Conservation (phyloP, 495 filamentous ascomycete species). For the Neurospora sp. region DNA sequence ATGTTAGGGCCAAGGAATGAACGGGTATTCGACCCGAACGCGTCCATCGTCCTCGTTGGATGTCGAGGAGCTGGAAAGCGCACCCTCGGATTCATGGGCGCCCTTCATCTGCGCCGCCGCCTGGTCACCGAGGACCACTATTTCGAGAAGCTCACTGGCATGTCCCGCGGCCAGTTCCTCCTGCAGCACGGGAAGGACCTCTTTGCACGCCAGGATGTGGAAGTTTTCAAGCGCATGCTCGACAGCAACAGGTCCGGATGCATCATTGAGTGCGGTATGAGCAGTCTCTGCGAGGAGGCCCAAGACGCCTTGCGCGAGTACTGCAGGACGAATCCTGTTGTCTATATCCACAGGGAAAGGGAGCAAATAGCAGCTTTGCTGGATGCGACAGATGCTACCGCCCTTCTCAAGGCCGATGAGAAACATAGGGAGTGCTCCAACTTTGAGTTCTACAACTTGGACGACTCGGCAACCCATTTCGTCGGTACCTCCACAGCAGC, state of each 20-base stretch:
- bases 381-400: slow-evolving; percentile 47
- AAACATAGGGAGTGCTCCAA: slow-evolving; percentile 60
- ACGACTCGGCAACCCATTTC: slow-evolving; percentile 21
- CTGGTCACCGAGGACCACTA: slow-evolving; percentile 63
- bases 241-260: slow-evolving; percentile 51
- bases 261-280: slow-evolving; percentile 61
- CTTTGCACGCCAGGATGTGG: slow-evolving; percentile 51
- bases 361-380: slow-evolving; percentile 54
- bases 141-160: slow-evolving; percentile 58
- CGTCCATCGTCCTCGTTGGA: slow-evolving; percentile 66
- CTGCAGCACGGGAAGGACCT: slow-evolving; percentile 47
- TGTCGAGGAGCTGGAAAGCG: slow-evolving; percentile 69
- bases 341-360: slow-evolving; percentile 63
- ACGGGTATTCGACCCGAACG: slow-evolving; percentile 46
- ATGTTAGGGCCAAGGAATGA: slow-evolving; percentile 26
- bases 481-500: slow-evolving; percentile 20
- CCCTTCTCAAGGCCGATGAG: slow-evolving; percentile 40
- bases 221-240: slow-evolving; percentile 57
- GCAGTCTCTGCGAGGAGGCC: slow-evolving; percentile 42
- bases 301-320: slow-evolving; percentile 50
- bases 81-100: slow-evolving; percentile 67
- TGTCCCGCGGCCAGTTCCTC: slow-evolving; percentile 50
- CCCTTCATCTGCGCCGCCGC: slow-evolving; percentile 56
- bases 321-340: slow-evolving; percentile 57
- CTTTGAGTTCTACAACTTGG: slow-evolving; percentile 70